Base-by-base conservation (phyloP, 2,329 filamentous ascomycete species). In the Ascochyta koolunga region DNA sequence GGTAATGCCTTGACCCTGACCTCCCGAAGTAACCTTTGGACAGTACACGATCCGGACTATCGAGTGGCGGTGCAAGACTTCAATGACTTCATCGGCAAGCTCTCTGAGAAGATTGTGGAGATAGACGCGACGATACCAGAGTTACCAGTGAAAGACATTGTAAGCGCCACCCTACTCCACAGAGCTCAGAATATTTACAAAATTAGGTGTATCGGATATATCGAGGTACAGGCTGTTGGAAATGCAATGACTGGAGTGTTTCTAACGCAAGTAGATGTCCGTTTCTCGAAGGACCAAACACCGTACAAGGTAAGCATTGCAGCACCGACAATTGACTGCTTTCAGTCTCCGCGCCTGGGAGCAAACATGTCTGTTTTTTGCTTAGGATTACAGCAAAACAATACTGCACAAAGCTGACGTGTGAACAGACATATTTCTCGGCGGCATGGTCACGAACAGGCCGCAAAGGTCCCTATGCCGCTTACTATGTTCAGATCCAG, bases 401-500 rank as follows among this genome's bases (percentile, higher is more conserved):
- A 16, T 22, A 3, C 18, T 21, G 18, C n/a, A 21, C 16, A 3
- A 31, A 18, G 54, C 69, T 74, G 62, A 69, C 54, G 24, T 54
- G 32, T 58, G 29, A 38, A 18, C 45, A 91, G 87, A 84, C 90
- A 48, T 86, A 93, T 76, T 96, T 93, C 75, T 90, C 89, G 9
- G 91, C 89, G 32, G 90, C 90, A 21, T 96, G 90, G 87, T 95
- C 90, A 51, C 87, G 92, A 18, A 96, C 91, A 0, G 92, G 92
- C 18, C 84, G 89, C 49, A 96, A 96, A 75, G 68, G 68, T 15
- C 68, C 67, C 7, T 71, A 71, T 48, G 92, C 92, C 6, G 88
- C 86, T 69, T 96, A 96, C 77, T 96, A 96, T 76, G 77, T 96
- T 18, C 91, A 96, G 72, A 83, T 90, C 60, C 85, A 93, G 70